Base-by-base conservation (phyloP, 2,329 filamentous ascomycete species). In the Cytospora schulzeri region DNA sequence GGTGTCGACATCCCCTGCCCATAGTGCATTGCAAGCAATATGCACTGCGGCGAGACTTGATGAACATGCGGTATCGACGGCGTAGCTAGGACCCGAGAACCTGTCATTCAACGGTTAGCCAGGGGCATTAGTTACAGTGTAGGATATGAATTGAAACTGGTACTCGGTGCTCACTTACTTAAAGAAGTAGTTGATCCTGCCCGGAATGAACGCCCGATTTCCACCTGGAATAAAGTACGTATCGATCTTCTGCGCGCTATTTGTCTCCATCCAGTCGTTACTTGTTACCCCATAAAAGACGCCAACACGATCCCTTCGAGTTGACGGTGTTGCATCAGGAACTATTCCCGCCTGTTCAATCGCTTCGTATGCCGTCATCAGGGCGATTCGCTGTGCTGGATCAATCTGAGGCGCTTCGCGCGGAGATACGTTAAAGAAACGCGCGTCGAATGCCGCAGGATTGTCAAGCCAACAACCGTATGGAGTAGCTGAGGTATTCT, bases 401-500 rank as follows among this genome's bases (percentile, higher is more conserved):
- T 68, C 67, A 1, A 66, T 61, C 5, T 58, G 61, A 4, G 53
- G 48, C 3, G 66, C 66, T 50, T 68, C 67, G 1, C 48, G 38
- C 4, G 67, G 65, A 1, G 67, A 66, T n/a, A 68, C 62, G 63
- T 52, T 62, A 45, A 68, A 68, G 33, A 68, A 55, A 15, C 63
- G 63, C 8, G 60, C 60, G 29, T 68, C 67, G 7, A 68, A 68
- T 35, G 56, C 26, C 1, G 31, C 64, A 1, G 64, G 57, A 1
- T 54, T 38, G 4, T 64, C 57, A 11, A 66, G 50, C 33, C 54
- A 66, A 24, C 61, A 64, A 2, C 64, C 64, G 22, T 33, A 60
- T 1, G 88, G 88, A 1, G 89, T 91, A 74, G 91, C 88, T 62
- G 86, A 90, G 63, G 90, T 92, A 78, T 93, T 93, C 74, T 88